phyloP scores from a whole-genome alignment of 2,329 filamentous ascomycete species.

The Pochonia chlamydosporia region DNA sequence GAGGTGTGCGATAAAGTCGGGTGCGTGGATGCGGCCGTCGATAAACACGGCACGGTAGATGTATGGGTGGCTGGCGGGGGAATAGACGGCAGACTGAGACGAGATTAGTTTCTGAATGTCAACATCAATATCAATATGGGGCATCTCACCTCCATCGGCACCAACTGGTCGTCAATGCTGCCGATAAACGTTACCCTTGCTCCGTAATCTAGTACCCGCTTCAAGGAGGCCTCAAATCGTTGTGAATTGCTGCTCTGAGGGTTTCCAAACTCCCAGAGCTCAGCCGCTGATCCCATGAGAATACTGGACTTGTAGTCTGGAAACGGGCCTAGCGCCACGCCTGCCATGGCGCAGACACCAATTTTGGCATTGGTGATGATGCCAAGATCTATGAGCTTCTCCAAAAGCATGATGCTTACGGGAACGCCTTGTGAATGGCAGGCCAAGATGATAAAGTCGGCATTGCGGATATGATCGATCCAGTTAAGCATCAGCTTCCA shows the following conservation, averaged over 20 bases:
- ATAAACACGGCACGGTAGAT: conserved; percentile 96
- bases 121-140: not conserved
- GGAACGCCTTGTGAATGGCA: conserved; percentile 96
- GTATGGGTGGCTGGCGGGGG: conserved; percentile 80
- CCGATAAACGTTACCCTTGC: conserved; percentile 83
- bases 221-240: conserved; percentile 71
- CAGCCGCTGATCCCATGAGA: conserved; percentile 83
- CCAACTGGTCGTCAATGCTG: conserved; percentile 94
- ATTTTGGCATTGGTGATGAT: conserved; percentile 72
- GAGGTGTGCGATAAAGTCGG: conserved; percentile 88
- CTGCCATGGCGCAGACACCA: conserved; percentile 84
- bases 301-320: conserved; percentile 85
- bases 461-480: conserved; percentile 81
- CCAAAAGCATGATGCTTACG: conserved; percentile 84
- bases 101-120: conserved; percentile 20
- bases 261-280: conserved; percentile 90
- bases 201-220: conserved; percentile 69
- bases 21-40: conserved; percentile 84
- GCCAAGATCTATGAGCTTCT: conserved; percentile 86
- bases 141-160: conserved; percentile 71
- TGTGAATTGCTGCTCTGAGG: conserved; percentile 76
- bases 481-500: conserved; percentile 95
- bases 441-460: conserved; percentile 86
- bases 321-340: conserved; percentile 90
- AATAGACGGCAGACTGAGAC: conserved; percentile 73